A percentile compares a stretch with the other conserved stretches of the same genome.
Evolutionary conservation across 805 yeast species (phyloP).

Genomic region (Babjeviella inositovora): DNA sequence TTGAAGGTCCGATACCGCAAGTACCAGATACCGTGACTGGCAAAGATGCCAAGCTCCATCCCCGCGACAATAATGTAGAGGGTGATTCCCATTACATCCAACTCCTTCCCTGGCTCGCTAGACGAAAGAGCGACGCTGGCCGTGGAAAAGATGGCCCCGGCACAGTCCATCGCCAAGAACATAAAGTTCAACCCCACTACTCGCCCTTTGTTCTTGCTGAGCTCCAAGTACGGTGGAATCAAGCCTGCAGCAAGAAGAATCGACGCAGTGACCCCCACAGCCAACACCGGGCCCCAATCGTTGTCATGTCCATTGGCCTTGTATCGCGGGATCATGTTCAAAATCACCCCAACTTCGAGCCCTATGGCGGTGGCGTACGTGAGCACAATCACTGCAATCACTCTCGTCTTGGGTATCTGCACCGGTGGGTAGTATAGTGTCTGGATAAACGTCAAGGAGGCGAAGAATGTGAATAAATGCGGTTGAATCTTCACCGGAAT

Average conservation of each 20-base stretch:
- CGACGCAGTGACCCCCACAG: conserved; percentile 33
- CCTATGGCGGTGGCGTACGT: conserved; percentile 20
- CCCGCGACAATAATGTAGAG: conserved; percentile 60
- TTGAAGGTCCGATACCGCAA: conserved; percentile 15
- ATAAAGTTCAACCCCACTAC: conserved; percentile 39
- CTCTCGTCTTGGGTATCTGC: conserved; percentile 10
- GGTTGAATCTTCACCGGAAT: conserved; percentile 39
- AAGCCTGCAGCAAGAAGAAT: conserved; percentile 31
- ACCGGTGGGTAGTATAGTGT: conserved; percentile 37
- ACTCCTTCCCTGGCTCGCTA: conserved; percentile 20
- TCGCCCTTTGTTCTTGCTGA: conserved; percentile 31
- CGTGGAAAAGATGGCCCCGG: conserved; percentile 50
- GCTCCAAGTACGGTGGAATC: conserved; percentile 39
- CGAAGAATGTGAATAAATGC: conserved; percentile 32
- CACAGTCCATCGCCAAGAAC: conserved; percentile 29
- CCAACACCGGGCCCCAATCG: conserved; percentile 26
- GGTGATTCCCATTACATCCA: conserved; percentile 70
- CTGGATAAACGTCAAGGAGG: conserved; percentile 29
- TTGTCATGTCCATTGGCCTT: conserved; percentile 17
- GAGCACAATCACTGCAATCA: conserved; percentile 10
- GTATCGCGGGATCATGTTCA: conserved; percentile 31
- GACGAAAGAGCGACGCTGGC: conserved; percentile 38
- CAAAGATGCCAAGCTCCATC: conserved; percentile 64
- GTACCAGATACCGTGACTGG: conserved; percentile 60
- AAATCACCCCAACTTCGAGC: conserved; percentile 28